Evolutionary conservation across 2,329 filamentous ascomycete genomes (phyloP).

Genomic region (Talaromyces sp.): DNA sequence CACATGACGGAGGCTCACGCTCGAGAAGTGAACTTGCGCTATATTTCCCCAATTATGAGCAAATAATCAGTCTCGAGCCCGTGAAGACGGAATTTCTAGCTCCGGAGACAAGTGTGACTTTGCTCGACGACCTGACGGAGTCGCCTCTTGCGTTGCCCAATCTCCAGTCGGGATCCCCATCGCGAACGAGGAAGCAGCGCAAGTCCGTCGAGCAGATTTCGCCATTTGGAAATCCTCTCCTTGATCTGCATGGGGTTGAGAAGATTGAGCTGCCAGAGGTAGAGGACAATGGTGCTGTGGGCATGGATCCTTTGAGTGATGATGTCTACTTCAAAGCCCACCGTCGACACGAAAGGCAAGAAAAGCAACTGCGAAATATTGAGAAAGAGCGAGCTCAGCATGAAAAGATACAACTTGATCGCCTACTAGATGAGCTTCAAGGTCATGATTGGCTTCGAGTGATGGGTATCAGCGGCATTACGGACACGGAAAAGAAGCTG

Average conservation of each 20-base stretch:
- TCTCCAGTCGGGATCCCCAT: conserved; percentile 12
- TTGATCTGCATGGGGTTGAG: conserved; percentile 38
- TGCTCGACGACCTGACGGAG: conserved; percentile 57
- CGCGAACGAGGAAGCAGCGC: conserved; percentile 10
- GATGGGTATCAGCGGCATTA: conserved; percentile 82
- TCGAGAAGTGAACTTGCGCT: conserved; percentile 87
- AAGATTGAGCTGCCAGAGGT: conserved; percentile 44
- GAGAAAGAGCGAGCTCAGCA: conserved; percentile 64
- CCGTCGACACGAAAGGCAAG: conserved; percentile 59
- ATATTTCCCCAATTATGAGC: conserved; percentile 93
- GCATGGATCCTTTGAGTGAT: conserved; percentile 55
- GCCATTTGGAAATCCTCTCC: conserved; percentile 37
- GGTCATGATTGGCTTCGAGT: conserved; percentile 89
- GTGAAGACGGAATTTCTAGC: conserved; percentile 73
- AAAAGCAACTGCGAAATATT: conserved; percentile 66
- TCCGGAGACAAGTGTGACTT: conserved; percentile 66
- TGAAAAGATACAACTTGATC: conserved; percentile 63
- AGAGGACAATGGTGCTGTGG: conserved; percentile 24
- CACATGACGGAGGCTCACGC: conserved; percentile 73
- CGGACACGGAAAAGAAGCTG: conserved; percentile 77
- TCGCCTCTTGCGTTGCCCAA: conserved; percentile 26
- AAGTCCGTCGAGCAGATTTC: conserved; percentile 19
- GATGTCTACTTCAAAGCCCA: conserved; percentile 57
- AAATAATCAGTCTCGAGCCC: conserved; percentile 81
- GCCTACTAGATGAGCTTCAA: conserved; percentile 73